Evolutionary conservation across 202 grass and related monocot genomes (phyloP).

Genomic region (Tripidium arundinaceum): DNA sequence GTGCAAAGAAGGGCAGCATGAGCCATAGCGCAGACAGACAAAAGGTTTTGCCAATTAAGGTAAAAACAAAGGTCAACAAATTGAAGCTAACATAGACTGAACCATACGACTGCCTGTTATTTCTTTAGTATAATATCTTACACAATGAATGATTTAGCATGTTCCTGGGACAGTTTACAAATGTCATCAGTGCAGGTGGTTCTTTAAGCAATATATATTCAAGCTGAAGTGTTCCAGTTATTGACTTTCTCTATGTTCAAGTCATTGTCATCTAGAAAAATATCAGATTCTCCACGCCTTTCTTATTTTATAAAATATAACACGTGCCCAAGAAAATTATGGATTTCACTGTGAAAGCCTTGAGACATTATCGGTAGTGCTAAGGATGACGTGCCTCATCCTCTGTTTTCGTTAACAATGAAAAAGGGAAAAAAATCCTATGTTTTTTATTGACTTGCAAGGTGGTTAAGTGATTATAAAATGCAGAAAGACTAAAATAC

Average conservation of each 20-base stretch:
- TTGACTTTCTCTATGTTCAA: slow-evolving; percentile 9
- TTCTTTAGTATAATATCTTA: neutral
- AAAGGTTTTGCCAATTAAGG: neutral
- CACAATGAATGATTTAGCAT: neutral
- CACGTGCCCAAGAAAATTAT: neutral
- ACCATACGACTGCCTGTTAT: neutral
- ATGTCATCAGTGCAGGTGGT: neutral
- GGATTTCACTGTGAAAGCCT: neutral
- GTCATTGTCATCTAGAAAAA: neutral
- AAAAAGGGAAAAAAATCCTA: neutral
- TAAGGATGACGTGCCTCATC: neutral
- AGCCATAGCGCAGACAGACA: neutral
- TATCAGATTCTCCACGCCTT: neutral
- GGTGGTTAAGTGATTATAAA: neutral
- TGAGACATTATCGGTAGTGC: neutral
- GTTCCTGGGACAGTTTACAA: slow-evolving; percentile 9
- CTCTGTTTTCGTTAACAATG: slow-evolving; percentile 4
- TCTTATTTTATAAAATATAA: neutral
- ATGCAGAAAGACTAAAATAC: neutral
- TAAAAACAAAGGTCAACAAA: neutral
- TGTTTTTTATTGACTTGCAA: neutral
- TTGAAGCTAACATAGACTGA: neutral
- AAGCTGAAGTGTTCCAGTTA: neutral
- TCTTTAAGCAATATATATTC: neutral
- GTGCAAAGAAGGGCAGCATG: neutral